Evolutionary conservation across 257 asterid genomes (phyloP).

Genomic region (Asclepias syriaca): DNA sequence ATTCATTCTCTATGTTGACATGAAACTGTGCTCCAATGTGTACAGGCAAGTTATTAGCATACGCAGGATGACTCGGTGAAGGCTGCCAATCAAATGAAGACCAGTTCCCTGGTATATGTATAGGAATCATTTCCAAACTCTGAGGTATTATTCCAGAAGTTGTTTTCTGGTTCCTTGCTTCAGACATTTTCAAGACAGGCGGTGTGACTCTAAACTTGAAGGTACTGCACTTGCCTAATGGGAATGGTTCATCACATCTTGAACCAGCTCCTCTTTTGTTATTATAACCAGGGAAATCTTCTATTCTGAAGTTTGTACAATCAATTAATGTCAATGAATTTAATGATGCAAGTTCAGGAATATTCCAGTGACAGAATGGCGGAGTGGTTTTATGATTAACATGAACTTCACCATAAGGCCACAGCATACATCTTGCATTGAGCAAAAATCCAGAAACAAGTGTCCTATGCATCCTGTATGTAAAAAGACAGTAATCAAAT

Average conservation of each 20-base stretch:
- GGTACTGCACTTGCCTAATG: constrained; percentile 37
- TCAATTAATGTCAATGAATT: constrained; percentile 25
- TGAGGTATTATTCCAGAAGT: background rate
- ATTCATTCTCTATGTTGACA: constrained; percentile 11
- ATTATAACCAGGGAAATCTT: constrained; percentile 47
- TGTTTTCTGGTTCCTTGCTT: background rate
- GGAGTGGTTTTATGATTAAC: constrained; percentile 38
- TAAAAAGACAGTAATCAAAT: background rate
- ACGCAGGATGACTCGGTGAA: background rate
- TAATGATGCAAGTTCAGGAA: constrained; percentile 32
- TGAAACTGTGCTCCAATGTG: background rate
- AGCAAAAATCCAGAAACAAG: constrained; percentile 42
- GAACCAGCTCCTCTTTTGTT: constrained; percentile 55
- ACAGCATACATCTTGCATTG: constrained; percentile 40
- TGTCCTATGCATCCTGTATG: constrained; percentile 41
- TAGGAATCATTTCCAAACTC: background rate
- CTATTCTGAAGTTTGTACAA: constrained; percentile 30
- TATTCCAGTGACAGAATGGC: constrained; percentile 43
- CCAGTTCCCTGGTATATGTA: background rate
- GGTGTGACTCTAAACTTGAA: constrained; percentile 33
- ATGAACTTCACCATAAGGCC: constrained; percentile 45
- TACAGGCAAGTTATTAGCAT: background rate
- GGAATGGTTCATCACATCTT: constrained; percentile 41
- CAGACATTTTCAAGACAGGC: background rate
- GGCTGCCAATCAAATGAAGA: constrained; percentile 6